These are phyloP conservation scores for Sungouiozyma ichnusensis DNA, from an alignment of 805 yeast genomes.

Conservation along the genomic window DNA sequence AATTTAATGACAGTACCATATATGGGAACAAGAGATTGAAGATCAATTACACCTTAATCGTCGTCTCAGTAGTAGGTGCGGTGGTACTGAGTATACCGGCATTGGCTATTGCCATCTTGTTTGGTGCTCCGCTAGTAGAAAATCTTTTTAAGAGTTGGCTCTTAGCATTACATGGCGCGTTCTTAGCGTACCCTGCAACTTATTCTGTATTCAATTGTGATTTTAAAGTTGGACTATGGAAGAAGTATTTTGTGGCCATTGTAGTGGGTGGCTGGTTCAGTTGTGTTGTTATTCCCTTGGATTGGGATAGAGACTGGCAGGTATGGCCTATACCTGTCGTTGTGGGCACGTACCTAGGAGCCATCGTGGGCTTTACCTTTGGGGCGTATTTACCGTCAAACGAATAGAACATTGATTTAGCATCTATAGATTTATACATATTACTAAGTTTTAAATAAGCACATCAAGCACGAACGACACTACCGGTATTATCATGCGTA, in stretches of 20 bases:
- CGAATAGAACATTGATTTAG: neutral
- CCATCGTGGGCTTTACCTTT: slow-evolving; percentile 45
- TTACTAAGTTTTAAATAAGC: neutral
- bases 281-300: slow-evolving; percentile 86
- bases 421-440: neutral
- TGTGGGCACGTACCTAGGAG: slow-evolving; percentile 69
- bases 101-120: slow-evolving; percentile 37
- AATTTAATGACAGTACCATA: slow-evolving; percentile 26
- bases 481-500: slow-evolving; percentile 1
- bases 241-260: slow-evolving; percentile 26
- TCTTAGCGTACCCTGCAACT: slow-evolving; percentile 54
- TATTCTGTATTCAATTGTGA: slow-evolving; percentile 46
- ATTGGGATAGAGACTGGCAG: slow-evolving; percentile 98
- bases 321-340: slow-evolving; percentile 86
- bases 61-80: slow-evolving; percentile 18
- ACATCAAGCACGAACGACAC: neutral
- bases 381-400: slow-evolving; percentile 21
- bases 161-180: slow-evolving; percentile 50
- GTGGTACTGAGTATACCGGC: slow-evolving; percentile 20
- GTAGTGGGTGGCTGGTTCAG: slow-evolving; percentile 82
- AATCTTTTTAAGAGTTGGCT: slow-evolving; percentile 45
- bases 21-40: slow-evolving; percentile 28
- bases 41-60: slow-evolving; percentile 16
- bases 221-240: slow-evolving; percentile 36
- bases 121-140: slow-evolving; percentile 72